Percentiles rank a stretch among this genome's conserved stretches.
Evolutionary conservation across 75 land plant genomes (phyloP).

Genomic region (Pinus taeda): DNA sequence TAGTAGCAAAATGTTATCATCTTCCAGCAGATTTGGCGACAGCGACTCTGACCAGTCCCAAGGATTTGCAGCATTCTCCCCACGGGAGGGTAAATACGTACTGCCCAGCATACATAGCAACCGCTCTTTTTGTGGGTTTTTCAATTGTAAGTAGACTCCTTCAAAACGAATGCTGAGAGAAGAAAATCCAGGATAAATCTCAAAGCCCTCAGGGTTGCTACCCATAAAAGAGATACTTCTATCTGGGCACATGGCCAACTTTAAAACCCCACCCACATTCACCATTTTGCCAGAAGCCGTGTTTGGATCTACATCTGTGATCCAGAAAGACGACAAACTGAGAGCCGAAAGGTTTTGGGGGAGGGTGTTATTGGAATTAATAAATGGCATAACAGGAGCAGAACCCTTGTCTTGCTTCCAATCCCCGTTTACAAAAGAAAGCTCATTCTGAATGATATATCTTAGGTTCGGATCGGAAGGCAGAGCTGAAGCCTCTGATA

Average conservation of each 20-base stretch:
- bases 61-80: conserved; percentile 31
- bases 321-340: conserved; percentile 32
- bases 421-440: conserved; percentile 32
- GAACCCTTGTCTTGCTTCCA: conserved; percentile 31
- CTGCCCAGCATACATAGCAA: conserved; percentile 62
- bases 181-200: conserved; percentile 34
- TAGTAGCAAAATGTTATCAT: conserved; percentile 46
- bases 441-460: conserved; percentile 15
- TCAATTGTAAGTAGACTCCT: conserved; percentile 49
- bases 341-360: conserved; percentile 7
- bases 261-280: conserved; percentile 33
- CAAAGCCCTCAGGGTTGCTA: conserved; percentile 19
- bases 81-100: conserved; percentile 39
- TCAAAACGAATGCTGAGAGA: conserved; percentile 34
- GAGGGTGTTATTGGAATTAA: background rate
- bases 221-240: conserved; percentile 1
- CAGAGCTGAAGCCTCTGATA: conserved; percentile 30
- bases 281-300: conserved; percentile 19
- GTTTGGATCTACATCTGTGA: conserved; percentile 24
- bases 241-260: conserved; percentile 25
- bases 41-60: conserved; percentile 33
- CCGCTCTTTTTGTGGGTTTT: conserved; percentile 32
- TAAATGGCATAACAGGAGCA: conserved; percentile 48
- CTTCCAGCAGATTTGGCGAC: conserved; percentile 18
- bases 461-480: conserved; percentile 2